Percentiles rank a stretch among this genome's conserved stretches.
phyloP scores from a whole-genome alignment of 371 early-diverging fungal species.

The Ordospora colligata region DNA sequence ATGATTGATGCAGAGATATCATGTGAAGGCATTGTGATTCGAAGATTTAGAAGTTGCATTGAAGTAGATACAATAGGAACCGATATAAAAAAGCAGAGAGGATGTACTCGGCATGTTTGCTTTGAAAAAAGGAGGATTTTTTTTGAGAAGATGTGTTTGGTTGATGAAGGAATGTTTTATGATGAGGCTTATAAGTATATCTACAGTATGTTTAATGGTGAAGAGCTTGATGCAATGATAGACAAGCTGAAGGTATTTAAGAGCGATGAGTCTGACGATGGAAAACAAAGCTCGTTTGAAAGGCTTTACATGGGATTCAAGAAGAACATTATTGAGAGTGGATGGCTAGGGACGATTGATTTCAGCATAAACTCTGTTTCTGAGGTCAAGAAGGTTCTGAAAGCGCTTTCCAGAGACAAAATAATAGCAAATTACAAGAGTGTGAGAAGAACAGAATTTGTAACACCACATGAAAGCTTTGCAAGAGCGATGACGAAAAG shows the following conservation, averaged over 20 bases:
- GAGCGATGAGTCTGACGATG: neutral
- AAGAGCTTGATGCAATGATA: neutral
- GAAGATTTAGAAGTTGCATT: neutral
- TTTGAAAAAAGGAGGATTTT: neutral
- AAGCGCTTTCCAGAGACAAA: neutral
- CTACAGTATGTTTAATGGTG: neutral
- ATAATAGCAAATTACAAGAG: conserved; percentile 5
- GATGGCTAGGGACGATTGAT: neutral
- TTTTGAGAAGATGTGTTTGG: neutral
- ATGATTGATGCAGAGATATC: neutral
- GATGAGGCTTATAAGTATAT: neutral
- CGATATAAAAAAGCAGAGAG: neutral
- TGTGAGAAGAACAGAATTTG: neutral
- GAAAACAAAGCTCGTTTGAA: neutral
- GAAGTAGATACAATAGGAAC: neutral
- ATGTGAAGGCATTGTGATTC: neutral
- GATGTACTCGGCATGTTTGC: neutral
- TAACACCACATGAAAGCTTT: conserved; percentile 1
- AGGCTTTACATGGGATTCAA: conserved; percentile 3
- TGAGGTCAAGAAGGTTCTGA: neutral
- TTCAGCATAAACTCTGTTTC: neutral
- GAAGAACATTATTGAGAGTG: conserved; percentile 9
- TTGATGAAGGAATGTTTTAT: conserved; percentile 17
- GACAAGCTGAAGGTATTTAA: conserved; percentile 13
- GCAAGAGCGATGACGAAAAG: neutral